Percentiles rank a stretch among this genome's conserved stretches.
Conservation (phyloP, 2,329 filamentous ascomycete species). For the Colletotrichum salicis region DNA sequence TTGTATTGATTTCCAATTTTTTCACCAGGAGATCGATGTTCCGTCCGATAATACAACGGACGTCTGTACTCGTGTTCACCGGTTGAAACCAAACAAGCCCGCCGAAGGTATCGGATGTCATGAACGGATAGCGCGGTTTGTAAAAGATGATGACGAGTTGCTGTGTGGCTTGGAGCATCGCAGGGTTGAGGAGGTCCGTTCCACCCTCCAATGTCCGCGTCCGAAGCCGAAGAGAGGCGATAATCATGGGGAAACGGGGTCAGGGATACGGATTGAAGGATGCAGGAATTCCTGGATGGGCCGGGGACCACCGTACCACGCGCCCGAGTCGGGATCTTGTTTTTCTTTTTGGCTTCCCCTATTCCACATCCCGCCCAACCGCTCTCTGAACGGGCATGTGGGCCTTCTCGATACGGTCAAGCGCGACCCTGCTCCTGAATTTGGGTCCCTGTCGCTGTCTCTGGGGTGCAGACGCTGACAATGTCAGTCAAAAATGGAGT, state of each 20-base stretch:
- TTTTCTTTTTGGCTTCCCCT: conserved; percentile 13
- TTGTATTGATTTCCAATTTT: neutral
- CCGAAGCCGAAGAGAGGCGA: conserved; percentile 9
- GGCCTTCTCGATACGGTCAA: conserved; percentile 25
- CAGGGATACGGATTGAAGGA: conserved; percentile 9
- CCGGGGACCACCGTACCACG: neutral
- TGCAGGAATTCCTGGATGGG: neutral
- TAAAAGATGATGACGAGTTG: conserved; percentile 16
- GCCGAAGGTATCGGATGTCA: neutral
- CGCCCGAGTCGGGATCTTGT: conserved; percentile 1
- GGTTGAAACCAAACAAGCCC: conserved; percentile 10
- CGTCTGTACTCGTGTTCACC: neutral
- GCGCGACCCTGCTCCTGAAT: neutral
- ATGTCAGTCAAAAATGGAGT: neutral
- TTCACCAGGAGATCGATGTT: neutral
- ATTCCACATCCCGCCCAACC: conserved; percentile 22
- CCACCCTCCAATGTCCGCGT: conserved; percentile 9
- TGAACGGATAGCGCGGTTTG: conserved; percentile 1
- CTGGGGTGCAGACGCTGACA: conserved; percentile 7
- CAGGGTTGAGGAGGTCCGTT: conserved; percentile 14
- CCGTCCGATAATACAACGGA: neutral
- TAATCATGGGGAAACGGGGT: conserved; percentile 6
- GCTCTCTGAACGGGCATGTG: conserved; percentile 14
- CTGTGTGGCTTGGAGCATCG: conserved; percentile 26
- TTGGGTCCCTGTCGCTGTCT: conserved; percentile 6